Base-by-base conservation (phyloP, 371 early-diverging fungal genomes). In the Cladochytrium tenue region DNA sequence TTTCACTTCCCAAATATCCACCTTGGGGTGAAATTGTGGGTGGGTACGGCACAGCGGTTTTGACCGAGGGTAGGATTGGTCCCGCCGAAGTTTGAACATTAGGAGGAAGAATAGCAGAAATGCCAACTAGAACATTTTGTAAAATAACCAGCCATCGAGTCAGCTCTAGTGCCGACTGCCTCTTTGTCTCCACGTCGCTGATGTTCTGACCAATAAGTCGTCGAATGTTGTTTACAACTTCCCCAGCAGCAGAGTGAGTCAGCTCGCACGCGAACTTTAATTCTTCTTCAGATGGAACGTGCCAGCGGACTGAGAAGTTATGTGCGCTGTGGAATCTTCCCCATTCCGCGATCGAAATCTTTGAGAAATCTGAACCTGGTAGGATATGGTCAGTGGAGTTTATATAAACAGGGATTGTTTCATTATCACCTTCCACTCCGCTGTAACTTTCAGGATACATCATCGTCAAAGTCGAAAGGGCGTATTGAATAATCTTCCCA, bases 301-400 rank as follows among this genome's bases (percentile, higher is more conserved):
- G 94, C 95, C 95, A 95, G 53, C 84, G 67, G n/a, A 91, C 68
- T 28, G 83, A 73, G 17, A 92, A 66, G 52, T 82, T 70, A 1
- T 82, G 73, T 1, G 86, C 80, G 58, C 87, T 76, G 0, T 77
- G 76, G 1, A 84, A 76, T 30, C 83, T 71, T 1, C 94, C 93
- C 95, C 95, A 95, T 13, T 7, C 7, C 20, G 13, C 13, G 20
- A 20, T 43, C 43, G 43, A 43, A 20, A 43, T 43, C 13, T 43
- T 43, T 43, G 7, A 7, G 43, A 43, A 13, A 7, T 20, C 43
- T 43, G 7, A 43, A 43, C 20, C n/a, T n/a, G n/a, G n/a, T n/a
- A n/a, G n/a, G n/a, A n/a, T n/a, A n/a, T n/a, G n/a, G n/a, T n/a
- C n/a, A n/a, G n/a, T n/a, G n/a, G n/a, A n/a, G n/a, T n/a, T n/a